Conservation (phyloP, 106 monocot genomes). For the Dactylorhiza incarnata region DNA sequence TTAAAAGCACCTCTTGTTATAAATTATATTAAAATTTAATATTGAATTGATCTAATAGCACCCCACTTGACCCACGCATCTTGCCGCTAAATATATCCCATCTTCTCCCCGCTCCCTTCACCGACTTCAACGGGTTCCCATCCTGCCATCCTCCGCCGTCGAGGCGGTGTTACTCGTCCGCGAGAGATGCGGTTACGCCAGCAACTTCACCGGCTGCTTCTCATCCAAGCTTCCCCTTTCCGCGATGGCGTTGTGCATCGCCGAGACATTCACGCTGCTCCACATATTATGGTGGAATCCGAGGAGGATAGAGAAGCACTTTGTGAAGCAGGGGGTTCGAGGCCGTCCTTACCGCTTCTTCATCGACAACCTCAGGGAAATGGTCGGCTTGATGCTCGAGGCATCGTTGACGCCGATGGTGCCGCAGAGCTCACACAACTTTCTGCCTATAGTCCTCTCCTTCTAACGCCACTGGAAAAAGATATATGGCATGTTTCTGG, state of each 20-base stretch:
- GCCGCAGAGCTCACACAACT: constrained; percentile 54
- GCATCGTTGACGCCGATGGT: constrained; percentile 56
- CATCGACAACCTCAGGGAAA: constrained; percentile 62
- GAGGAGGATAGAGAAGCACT: constrained; percentile 46
- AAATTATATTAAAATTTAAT: no score
- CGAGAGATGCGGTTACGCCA: no score
- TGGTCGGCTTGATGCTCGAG: constrained; percentile 53
- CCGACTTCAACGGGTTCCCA: no score
- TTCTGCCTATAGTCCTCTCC: constrained; percentile 79
- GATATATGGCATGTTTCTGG: constrained; percentile 79
- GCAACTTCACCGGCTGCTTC: no score
- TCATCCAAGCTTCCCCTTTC: constrained; percentile 13
- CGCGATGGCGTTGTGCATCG: constrained; percentile 12
- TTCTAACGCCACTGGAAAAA: constrained; percentile 97
- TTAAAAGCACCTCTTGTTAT: no score
- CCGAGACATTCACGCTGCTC: constrained; percentile 24
- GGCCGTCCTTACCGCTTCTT: constrained; percentile 70
- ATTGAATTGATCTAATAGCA: no score
- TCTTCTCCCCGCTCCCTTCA: no score
- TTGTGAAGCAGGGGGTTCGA: constrained; percentile 59
- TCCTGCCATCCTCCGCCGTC: no score
- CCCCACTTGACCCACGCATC: no score
- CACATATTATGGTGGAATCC: constrained; percentile 72
- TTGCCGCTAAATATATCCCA: no score
- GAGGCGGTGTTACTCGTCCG: no score